Evolutionary conservation across 139 green algal genomes (phyloP), one percentile per base, ranked within the genome.

Genomic region (Haematococcus lacustris): DNA sequence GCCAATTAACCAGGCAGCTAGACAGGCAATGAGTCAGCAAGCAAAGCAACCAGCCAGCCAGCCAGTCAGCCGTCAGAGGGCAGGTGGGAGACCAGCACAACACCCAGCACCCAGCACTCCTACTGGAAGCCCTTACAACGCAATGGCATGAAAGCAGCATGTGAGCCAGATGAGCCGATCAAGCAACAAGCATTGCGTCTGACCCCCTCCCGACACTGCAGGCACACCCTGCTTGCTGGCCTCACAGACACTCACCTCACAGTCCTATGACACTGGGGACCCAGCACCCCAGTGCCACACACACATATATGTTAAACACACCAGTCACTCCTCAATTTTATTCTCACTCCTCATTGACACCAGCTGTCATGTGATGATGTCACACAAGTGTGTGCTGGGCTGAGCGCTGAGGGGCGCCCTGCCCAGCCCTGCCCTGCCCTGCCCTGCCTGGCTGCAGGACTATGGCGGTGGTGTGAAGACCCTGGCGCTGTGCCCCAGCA

Each of bases 401-500:
- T 35, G 26, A 25, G 47, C 21, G 13, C 57, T 4, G 21, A 64
- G 23, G 37, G 2, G 5, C 33, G 13, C 64, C 32, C 13, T 5
- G 28, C 30, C 64, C 38, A 35, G 13, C 21, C 6, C 38, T 33
- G 13, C 13, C 33, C 7, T 23, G 32, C 34, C 50, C 4, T 64
- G 21, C 68, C 3, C 68, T 50, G 25, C 35, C 34, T 7, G 41
- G 5, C 1, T 88, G 23, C 68, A 84, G 57, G 83, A 93, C 38
- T 94, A 96, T 40, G 86, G 88, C 38, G 79, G 78, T 64, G 78
- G 78, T 72, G 67, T 93, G 6, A 80, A 86, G 39, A 88, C 82
- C 0, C 87, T 98, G 51, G 71, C 53, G 1, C 82, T 98, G 38
- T 98, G 93, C 83, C 92, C 93, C 3, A 51, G 80, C 38, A 89